These are phyloP conservation scores for Fusarium tupiense DNA, from an alignment of 2,329 filamentous ascomycete genomes.

Conservation along the genomic window DNA sequence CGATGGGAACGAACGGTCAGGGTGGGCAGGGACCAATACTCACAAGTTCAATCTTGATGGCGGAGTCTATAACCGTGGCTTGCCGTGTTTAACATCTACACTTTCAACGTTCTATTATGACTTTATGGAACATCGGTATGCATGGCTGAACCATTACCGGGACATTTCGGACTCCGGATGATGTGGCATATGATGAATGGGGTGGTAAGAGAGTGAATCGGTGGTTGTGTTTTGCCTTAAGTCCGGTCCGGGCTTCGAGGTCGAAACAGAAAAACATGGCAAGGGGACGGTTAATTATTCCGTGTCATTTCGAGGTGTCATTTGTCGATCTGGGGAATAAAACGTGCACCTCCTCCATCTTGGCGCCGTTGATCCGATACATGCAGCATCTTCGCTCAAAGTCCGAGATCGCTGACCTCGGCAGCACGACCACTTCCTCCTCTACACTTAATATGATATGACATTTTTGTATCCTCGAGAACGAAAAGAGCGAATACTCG, in stretches of 20 bases:
- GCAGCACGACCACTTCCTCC: background rate
- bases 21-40: slow-evolving; percentile 28
- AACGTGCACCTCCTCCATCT: slow-evolving; percentile 3
- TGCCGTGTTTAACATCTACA: slow-evolving; percentile 1
- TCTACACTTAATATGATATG: rapidly evolving
- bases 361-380: slow-evolving; percentile 9
- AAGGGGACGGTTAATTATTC: slow-evolving; percentile 4
- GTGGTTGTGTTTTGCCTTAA: slow-evolving; percentile 7
- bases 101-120: background rate
- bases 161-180: slow-evolving; percentile 29
- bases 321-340: slow-evolving; percentile 21
- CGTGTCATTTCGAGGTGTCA: slow-evolving; percentile 6
- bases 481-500: background rate
- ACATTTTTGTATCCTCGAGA: background rate
- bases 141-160: background rate
- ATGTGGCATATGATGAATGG: slow-evolving; percentile 1
- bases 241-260: slow-evolving; percentile 11
- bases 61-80: slow-evolving; percentile 12
- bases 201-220: slow-evolving; percentile 13
- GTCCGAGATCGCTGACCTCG: background rate
- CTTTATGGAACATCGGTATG: background rate
- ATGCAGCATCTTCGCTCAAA: background rate
- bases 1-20: slow-evolving; percentile 31
- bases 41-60: background rate
- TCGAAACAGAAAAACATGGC: background rate